Evolutionary conservation across 179 eudicot species (phyloP), one percentile per base, ranked within the genome.

Genomic region (Beta lomatogona): DNA sequence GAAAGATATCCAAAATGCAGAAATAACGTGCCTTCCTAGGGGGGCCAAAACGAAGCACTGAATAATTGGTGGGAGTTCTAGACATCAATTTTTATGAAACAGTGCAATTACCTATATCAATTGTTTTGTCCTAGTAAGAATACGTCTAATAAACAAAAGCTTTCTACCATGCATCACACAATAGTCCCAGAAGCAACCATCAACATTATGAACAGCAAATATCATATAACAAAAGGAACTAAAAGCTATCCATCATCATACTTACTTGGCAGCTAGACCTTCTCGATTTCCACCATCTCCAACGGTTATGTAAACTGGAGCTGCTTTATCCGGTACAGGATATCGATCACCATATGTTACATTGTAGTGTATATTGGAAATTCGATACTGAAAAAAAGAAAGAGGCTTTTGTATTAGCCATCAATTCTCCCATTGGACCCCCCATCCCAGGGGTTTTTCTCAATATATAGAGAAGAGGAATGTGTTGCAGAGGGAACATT

Each of bases 211-310:
- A 21, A 60, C n/a, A 60, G 28, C 28, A 60, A 21, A n/a, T 19
- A 60, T 21, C 65, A 60, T 58, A 6, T 19, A 19, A n/a, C 9
- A 13, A 60, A 60, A 4, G 65, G 65, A 60, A 60, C n/a, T 10
- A 6, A n/a, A 60, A 60, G 65, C 65, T 48, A 60, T 21, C n/a
- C n/a, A 6, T 60, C 28, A 22, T 22, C 67, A 63, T 65, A 65
- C 69, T 65, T 65, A 65, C 69, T 65, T 65, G 69, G 69, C 41
- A 65, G 69, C 69, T 65, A 65, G 45, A 65, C 69, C 69, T 65
- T 65, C 69, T 65, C 69, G 69, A 65, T 65, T 65, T 65, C 69
- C 69, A 65, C 69, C 69, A 14, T 65, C 69, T 65, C 69, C 69
- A 25, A 65, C 69, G 44, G 69, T 65, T 65, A 65, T 65, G 69